Evolutionary conservation across 352 stramenopile species (phyloP), one percentile per base, ranked within the genome.

Genomic region (Phytophthora pluvialis): DNA sequence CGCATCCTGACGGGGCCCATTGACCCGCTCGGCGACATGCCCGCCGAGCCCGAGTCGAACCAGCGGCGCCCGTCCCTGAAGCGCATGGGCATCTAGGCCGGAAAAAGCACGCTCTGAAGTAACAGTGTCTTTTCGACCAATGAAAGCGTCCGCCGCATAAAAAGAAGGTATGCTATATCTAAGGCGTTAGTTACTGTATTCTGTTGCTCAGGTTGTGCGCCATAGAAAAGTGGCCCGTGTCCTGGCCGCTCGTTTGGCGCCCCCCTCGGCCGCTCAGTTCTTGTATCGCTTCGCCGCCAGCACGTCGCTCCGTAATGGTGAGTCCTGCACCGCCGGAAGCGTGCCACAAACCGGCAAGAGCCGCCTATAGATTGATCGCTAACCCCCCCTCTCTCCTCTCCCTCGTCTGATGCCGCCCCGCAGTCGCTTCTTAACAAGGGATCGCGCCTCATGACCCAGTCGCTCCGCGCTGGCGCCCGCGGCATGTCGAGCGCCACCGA

Each of bases 401-500:
- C 21, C 21, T 21, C 21, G 21, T 21, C 21, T 53, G 1, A 53
- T 58, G 48, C 15, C 31, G 1, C 15, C 46, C 40, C 40, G 48
- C 32, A 90, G 81, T 90, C 77, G 67, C 77, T 90, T 75, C 69
- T 89, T 76, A 81, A 68, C 71, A 86, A 86, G 63, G 71, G 72
- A 72, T 82, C 75, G 53, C 82, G 86, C 54, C 35, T 70, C 57
- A 55, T 80, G 57, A 70, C 69, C 49, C 77, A 87, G 70, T 75
- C 81, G 46, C 56, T 90, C 59, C 80, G 80, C 54, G 51, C 72
- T 73, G 78, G 81, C 49, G 81, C 68, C 16, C 88, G 88, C 71
- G 67, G 80, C 64, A 95, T 95, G 88, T 95, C 88, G 43, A 81
- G 72, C 52, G 85, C 83, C 51, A 88, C 85, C 11, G 85, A 95